Evolutionary conservation across 2,329 filamentous ascomycete species (phyloP).

Genomic region (Microdochium paspali): DNA sequence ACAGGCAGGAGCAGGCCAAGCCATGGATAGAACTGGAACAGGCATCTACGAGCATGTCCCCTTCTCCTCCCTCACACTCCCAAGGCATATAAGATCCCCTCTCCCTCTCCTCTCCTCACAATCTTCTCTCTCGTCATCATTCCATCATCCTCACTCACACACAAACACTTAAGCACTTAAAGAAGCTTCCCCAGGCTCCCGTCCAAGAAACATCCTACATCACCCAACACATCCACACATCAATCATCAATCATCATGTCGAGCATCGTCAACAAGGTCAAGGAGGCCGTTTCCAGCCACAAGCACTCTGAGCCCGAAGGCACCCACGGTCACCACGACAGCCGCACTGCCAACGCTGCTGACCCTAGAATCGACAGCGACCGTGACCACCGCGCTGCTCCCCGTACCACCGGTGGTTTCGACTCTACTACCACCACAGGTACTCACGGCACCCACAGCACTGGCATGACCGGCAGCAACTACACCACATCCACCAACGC

Average conservation of each 20-base stretch:
- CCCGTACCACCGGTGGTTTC: constrained; percentile 9
- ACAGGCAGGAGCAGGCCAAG: too few species aligned
- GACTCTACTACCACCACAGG: constrained; percentile 10
- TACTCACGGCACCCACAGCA: constrained; percentile 12
- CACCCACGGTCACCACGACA: constrained; percentile 19
- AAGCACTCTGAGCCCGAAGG: constrained; percentile 16
- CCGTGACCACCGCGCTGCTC: constrained; percentile 19
- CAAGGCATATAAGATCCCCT: not conserved
- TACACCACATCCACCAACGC: constrained; percentile 10
- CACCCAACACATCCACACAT: constrained; percentile 1
- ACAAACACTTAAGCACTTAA: not conserved
- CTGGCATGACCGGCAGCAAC: constrained; percentile 4
- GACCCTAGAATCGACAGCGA: constrained; percentile 24
- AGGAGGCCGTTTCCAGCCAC: constrained; percentile 41
- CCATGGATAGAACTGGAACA: too few species aligned
- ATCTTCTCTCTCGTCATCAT: not conserved
- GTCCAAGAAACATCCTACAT: constrained; percentile 4
- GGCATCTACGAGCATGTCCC: too few species aligned
- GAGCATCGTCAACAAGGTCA: constrained; percentile 48
- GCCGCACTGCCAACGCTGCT: constrained; percentile 15
- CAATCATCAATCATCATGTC: constrained; percentile 37
- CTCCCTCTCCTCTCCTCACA: not conserved
- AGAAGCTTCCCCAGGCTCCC: not conserved
- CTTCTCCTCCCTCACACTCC: not conserved
- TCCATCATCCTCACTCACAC: not conserved